These are phyloP conservation scores for Aspergillus calidoustus DNA, from an alignment of 2,329 filamentous ascomycete species.

Conservation along the genomic window DNA sequence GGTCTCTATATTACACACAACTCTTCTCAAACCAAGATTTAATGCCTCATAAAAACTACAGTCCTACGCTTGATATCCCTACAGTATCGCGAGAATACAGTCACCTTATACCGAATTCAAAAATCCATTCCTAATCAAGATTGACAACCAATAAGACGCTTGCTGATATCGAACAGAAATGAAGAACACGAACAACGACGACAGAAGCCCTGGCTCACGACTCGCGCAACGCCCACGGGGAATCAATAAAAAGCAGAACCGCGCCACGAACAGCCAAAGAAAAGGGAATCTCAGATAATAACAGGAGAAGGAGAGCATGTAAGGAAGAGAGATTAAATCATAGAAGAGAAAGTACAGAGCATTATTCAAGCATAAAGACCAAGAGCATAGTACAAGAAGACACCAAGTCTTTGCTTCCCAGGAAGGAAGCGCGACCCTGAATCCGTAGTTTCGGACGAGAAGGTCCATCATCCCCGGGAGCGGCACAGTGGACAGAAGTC, in stretches of 20 bases:
- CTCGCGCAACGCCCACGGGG: constrained; percentile 24
- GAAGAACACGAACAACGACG: constrained; percentile 5
- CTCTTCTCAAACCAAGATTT: neutral
- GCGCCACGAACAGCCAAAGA: constrained; percentile 27
- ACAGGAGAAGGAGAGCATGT: neutral
- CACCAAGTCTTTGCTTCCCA: constrained; percentile 11
- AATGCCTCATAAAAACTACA: neutral
- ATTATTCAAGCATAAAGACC: constrained; percentile 23
- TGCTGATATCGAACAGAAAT: constrained; percentile 29
- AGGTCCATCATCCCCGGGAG: constrained; percentile 4
- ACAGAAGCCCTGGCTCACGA: constrained; percentile 27
- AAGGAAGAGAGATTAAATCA: constrained; percentile 15
- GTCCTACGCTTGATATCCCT: neutral
- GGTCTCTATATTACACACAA: neutral
- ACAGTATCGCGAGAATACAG: neutral
- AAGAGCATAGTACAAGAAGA: constrained; percentile 31
- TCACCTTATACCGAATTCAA: constrained; percentile 7
- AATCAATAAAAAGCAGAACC: constrained; percentile 25
- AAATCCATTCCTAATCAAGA: constrained; percentile 23
- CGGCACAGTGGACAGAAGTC: neutral
- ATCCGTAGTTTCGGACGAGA: constrained; percentile 8
- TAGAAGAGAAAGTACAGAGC: constrained; percentile 15
- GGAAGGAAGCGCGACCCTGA: neutral
- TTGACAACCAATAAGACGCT: constrained; percentile 22
- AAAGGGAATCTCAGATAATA: constrained; percentile 24